Percentiles rank a stretch among this genome's conserved stretches.
Evolutionary conservation across 257 asterid genomes (phyloP).

Genomic region (Parsonsia alboflavescens): DNA sequence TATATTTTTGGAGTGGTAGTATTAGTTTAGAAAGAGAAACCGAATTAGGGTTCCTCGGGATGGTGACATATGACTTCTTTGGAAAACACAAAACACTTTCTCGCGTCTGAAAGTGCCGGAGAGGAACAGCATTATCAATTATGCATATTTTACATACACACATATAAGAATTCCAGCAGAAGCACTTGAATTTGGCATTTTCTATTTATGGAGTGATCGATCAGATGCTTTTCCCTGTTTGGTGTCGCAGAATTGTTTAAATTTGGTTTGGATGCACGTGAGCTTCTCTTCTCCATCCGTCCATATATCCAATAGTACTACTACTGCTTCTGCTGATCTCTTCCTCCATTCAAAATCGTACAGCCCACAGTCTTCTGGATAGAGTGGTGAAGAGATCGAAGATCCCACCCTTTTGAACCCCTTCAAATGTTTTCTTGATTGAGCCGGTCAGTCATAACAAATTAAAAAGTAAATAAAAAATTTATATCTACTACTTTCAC

Average conservation of each 20-base stretch:
- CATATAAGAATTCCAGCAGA: not conserved
- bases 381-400: too few species aligned
- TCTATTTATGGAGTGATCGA: not conserved
- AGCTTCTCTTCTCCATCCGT: not conserved
- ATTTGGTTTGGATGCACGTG: conserved; percentile 1
- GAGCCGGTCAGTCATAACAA: too few species aligned
- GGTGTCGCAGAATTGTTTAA: not conserved
- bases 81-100: conserved; percentile 19
- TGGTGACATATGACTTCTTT: conserved; percentile 26
- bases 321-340: too few species aligned
- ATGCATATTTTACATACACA: not conserved
- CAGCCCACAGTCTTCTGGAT: too few species aligned
- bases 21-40: conserved; percentile 22
- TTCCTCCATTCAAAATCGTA: too few species aligned
- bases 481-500: too few species aligned
- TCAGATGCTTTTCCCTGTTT: not conserved
- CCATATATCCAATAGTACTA: not conserved
- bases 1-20: too few species aligned
- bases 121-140: not conserved
- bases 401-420: too few species aligned
- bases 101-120: conserved; percentile 21
- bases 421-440: too few species aligned
- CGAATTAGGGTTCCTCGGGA: conserved; percentile 38
- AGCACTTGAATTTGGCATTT: not conserved
- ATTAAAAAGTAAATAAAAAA: too few species aligned